Percentiles rank a stretch among this genome's conserved stretches.
These are phyloP conservation scores for Xerocomus amazonicus DNA, from an alignment of 1,284 basidiomycete genomes.

Conservation along the genomic window DNA sequence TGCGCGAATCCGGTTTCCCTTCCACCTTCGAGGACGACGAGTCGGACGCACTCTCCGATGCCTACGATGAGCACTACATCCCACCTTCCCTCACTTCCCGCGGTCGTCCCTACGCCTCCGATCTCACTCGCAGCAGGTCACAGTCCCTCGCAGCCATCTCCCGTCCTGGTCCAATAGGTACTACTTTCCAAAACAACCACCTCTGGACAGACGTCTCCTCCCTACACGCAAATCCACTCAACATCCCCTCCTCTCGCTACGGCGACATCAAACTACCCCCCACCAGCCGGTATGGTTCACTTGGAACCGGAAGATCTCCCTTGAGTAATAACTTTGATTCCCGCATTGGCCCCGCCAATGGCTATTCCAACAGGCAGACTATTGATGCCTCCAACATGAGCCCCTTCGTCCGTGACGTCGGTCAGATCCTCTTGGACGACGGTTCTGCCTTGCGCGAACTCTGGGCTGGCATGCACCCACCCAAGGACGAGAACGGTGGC, in stretches of 20 bases:
- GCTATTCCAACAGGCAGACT: constrained; percentile 45
- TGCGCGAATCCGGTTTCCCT: constrained; percentile 61
- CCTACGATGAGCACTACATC: constrained; percentile 51
- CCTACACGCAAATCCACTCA: constrained; percentile 46
- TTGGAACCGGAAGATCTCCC: constrained; percentile 55
- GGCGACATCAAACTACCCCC: constrained; percentile 60
- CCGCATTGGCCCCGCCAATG: constrained; percentile 44
- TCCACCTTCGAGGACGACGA: constrained; percentile 76
- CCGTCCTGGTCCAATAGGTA: constrained; percentile 48
- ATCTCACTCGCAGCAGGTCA: constrained; percentile 67
- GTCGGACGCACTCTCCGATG: constrained; percentile 53
- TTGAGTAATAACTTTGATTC: constrained; percentile 42
- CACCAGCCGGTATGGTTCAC: constrained; percentile 60
- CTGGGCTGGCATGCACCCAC: constrained; percentile 63
- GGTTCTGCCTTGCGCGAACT: constrained; percentile 63
- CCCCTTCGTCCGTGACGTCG: constrained; percentile 76
- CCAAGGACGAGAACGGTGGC: constrained; percentile 48
- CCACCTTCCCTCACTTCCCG: constrained; percentile 32
- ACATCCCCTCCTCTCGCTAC: constrained; percentile 49
- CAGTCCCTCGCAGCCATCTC: constrained; percentile 65
- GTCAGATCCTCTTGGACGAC: constrained; percentile 70
- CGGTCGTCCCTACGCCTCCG: constrained; percentile 53
- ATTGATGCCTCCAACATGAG: constrained; percentile 73
- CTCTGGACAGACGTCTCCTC: constrained; percentile 53
- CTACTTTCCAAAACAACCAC: constrained; percentile 40